Percentiles rank a stretch among this genome's conserved stretches.
Conservation (phyloP, 106 monocot genomes). For the Allium cepa region DNA sequence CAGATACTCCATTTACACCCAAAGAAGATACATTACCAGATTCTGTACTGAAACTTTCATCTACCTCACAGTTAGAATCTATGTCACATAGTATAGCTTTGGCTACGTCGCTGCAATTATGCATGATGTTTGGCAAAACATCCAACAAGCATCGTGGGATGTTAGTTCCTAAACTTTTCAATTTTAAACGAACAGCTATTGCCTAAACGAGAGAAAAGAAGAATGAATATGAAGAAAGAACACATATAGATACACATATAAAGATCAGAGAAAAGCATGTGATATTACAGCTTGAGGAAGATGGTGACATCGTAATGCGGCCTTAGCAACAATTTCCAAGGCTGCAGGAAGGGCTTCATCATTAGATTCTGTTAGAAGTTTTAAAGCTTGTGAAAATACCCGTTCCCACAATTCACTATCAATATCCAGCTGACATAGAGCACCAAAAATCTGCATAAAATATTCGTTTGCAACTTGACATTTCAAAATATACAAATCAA, state of each 20-base stretch:
- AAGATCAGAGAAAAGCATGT: background rate
- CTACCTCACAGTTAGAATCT: constrained; percentile 68
- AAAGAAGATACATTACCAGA: constrained; percentile 26
- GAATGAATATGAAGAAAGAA: background rate
- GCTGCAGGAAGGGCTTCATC: constrained; percentile 64
- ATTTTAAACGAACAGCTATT: constrained; percentile 65
- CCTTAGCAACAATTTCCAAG: constrained; percentile 65
- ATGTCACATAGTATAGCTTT: constrained; percentile 68
- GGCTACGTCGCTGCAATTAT: constrained; percentile 50
- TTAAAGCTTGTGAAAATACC: constrained; percentile 57
- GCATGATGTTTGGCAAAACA: constrained; percentile 53
- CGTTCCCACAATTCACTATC: constrained; percentile 71
- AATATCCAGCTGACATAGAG: constrained; percentile 65
- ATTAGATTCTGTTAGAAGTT: constrained; percentile 62
- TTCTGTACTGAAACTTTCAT: constrained; percentile 30
- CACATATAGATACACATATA: background rate
- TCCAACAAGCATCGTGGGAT: constrained; percentile 72
- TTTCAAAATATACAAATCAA: background rate
- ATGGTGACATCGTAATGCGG: constrained; percentile 70
- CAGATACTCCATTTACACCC: constrained; percentile 38
- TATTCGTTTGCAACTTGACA: background rate
- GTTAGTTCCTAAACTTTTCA: constrained; percentile 69
- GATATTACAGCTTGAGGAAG: constrained; percentile 72
- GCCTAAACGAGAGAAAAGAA: constrained; percentile 29
- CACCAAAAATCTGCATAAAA: constrained; percentile 61